Base-by-base conservation (phyloP, 441 rosid genomes). In the Erodium moschatum region DNA sequence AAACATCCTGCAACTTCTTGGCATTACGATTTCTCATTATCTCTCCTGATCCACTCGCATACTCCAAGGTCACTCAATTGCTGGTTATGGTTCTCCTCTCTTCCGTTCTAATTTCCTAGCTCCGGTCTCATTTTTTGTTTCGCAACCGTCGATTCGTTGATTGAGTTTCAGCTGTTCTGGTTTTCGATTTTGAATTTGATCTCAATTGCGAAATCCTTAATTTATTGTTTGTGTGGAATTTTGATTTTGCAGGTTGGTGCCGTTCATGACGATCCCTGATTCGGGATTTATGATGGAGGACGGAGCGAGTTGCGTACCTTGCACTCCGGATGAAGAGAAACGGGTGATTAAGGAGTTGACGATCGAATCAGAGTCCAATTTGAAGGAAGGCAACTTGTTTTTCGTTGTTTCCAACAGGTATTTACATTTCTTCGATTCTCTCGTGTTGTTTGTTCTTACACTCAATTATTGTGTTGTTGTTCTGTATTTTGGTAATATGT, bases 371-470 rank as follows among this genome's bases (percentile, higher is more conserved):
- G 92, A 89, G 52, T 75, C 42, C 61, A 70, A 77, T 77, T 73
- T 87, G 81, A 84, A 79, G 71, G 88, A 88, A 68, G 97, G 96
- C 73, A 86, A 88, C 77, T 71, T 84, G 76, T 91, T 86, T 70
- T 91, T 78, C 78, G 83, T 93, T 29, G 74, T 88, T 78, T 93
- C 97, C 5, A 54, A 77, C 70, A 83, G 95, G 98, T 93, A 38
- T 67, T 19, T 56, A 15, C 21, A 29, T 12, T 29, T 40, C 11
- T 18, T 2, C 4, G 2, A 13, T 40, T 48, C 6, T 13, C 3
- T 33, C 38, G 13, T 48, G 54, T 48, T 48, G 54, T 33, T 12
- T 13, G 54, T 1, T 52, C 19, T 6, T 7, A 46, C 52, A 46
- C n/a, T 50, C 5, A 50, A 12, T 50, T 50, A 50, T 46, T 46